A percentile compares a stretch with the other conserved stretches of the same genome.
Conservation (phyloP, 768 basidiomycete species). For the Suillus plorans region DNA sequence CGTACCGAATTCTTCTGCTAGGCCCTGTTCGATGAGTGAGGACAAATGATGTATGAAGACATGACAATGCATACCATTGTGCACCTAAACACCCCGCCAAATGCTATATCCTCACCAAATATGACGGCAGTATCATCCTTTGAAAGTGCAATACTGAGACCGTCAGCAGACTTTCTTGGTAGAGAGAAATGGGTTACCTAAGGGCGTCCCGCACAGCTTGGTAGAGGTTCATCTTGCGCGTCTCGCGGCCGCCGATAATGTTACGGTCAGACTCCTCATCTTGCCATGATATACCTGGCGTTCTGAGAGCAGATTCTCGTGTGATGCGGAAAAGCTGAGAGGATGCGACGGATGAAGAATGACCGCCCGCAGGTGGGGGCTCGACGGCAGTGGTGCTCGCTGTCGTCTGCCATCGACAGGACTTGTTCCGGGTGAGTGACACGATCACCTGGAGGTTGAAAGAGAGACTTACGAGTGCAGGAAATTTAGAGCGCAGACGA, state of each 20-base stretch:
- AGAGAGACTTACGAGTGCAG: constrained; percentile 17
- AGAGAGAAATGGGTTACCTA: constrained; percentile 45
- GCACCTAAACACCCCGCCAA: constrained; percentile 93
- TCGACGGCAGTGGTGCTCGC: constrained; percentile 34
- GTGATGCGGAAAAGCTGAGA: constrained; percentile 64
- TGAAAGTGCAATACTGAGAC: constrained; percentile 68
- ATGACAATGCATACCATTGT: constrained; percentile 61
- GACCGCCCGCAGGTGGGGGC: constrained; percentile 78
- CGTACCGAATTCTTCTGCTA: constrained; percentile 90
- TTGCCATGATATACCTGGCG: constrained; percentile 70
- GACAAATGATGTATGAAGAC: neutral
- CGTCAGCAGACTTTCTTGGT: constrained; percentile 10
- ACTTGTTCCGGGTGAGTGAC: constrained; percentile 4
- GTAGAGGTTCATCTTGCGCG: constrained; percentile 93
- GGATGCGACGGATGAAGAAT: constrained; percentile 68
- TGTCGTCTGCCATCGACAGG: constrained; percentile 54
- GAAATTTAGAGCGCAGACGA: constrained; percentile 20
- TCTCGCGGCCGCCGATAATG: constrained; percentile 75
- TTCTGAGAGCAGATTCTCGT: constrained; percentile 68
- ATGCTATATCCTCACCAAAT: constrained; percentile 90
- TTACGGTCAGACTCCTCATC: constrained; percentile 55
- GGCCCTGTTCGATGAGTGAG: constrained; percentile 51
- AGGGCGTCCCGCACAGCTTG: constrained; percentile 91
- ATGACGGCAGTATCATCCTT: constrained; percentile 88
- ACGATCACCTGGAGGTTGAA: neutral